Conservation (phyloP, 768 basidiomycete species). For the Cystobasidium tubakii region DNA sequence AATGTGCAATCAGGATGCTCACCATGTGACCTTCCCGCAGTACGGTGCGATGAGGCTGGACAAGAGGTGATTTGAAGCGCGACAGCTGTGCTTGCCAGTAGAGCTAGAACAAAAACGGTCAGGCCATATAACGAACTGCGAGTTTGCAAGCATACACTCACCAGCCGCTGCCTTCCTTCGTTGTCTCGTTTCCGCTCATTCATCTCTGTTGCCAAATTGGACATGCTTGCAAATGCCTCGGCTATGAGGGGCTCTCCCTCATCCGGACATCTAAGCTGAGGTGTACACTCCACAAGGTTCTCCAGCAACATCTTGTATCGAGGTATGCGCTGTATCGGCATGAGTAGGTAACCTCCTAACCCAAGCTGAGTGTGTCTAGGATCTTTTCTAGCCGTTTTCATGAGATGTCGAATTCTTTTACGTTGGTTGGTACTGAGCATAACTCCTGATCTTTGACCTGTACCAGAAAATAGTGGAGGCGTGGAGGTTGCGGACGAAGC, state of each 20-base stretch:
- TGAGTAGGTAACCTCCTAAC: constrained; percentile 82
- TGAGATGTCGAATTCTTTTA: constrained; percentile 76
- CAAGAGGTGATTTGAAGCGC: constrained; percentile 90
- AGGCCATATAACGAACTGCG: constrained; percentile 30
- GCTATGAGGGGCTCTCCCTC: constrained; percentile 68
- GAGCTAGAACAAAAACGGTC: background rate
- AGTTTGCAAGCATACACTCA: constrained; percentile 58
- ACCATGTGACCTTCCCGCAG: constrained; percentile 75
- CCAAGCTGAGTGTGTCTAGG: constrained; percentile 88
- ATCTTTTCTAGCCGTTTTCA: constrained; percentile 80
- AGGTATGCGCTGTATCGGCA: constrained; percentile 93
- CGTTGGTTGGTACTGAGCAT: constrained; percentile 67
- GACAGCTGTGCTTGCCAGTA: constrained; percentile 62
- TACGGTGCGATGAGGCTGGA: constrained; percentile 91
- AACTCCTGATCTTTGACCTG: background rate
- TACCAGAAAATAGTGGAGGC: background rate
- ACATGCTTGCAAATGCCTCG: constrained; percentile 77
- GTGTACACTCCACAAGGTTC: constrained; percentile 48
- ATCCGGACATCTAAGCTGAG: background rate
- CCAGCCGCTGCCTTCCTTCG: constrained; percentile 84
- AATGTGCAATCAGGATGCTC: background rate
- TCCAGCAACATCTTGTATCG: constrained; percentile 84
- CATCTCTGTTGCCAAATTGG: constrained; percentile 84
- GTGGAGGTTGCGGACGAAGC: constrained; percentile 29
- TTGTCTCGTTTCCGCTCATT: constrained; percentile 96